Evolutionary conservation across 768 basidiomycete genomes (phyloP), one percentile per base, ranked within the genome.

Genomic region (Leucogyrophana mollusca): DNA sequence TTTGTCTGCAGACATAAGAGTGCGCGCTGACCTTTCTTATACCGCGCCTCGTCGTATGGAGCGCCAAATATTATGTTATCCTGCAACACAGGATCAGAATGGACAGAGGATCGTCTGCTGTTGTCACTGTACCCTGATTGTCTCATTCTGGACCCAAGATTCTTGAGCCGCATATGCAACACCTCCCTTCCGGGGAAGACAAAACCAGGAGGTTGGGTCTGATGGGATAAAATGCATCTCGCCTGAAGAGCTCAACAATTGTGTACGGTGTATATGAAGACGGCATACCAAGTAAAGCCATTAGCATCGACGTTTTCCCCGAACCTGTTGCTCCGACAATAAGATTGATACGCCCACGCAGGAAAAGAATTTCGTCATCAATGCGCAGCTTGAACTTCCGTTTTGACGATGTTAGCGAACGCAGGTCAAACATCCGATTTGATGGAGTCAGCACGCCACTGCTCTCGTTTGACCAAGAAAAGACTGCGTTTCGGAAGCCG

Each of bases 81-180:
- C 64, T 79, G 53, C 10, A 18, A 17, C 20, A 18, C 27, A 10
- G n/a, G 11, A 6, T 51, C 18, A 41, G 27, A 9, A 3, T 7
- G 14, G 9, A 22, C 6, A 25, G 37, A 16, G 11, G 4, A 3
- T 13, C 13, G 21, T 36, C 13, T 20, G 23, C 11, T 8, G 5
- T 8, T n/a, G 3, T 25, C 3, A 11, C 38, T 34, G 9, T 23
- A 81, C 83, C 60, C 68, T 72, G 42, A 90, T 87, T 0, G 86
- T 89, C 48, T 85, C 86, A 52, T 90, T 91, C 61, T 84, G 79
- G 2, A 91, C 82, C 89, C 89, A 94, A 4, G 86, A 82, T 58
- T 91, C 88, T 61, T 94, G 90, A 3, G 85, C 84, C 4, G 85
- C 85, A 59, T 88, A 91, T 2, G 88, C 82, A 34, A 94, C 75